phyloP scores from a whole-genome alignment of 2,329 filamentous ascomycete species.

The Alternaria sp. region DNA sequence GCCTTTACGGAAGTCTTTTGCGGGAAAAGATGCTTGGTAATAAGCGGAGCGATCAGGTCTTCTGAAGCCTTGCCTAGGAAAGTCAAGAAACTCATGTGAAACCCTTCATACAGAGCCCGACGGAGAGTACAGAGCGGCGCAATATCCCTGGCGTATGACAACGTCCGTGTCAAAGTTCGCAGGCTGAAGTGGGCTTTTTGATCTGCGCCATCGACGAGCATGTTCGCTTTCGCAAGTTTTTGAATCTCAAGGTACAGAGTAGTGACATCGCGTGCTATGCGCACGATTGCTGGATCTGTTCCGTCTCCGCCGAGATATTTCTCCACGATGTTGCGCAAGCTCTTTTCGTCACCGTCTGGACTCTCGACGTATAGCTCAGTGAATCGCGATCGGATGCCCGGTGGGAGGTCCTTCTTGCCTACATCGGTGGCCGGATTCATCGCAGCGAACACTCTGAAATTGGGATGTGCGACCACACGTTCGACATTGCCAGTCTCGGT shows the following conservation, averaged over 20 bases:
- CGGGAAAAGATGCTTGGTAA: conserved; percentile 79
- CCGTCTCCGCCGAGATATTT: conserved; percentile 77
- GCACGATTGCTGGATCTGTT: conserved; percentile 70
- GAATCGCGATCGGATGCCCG: conserved; percentile 87
- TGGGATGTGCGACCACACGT: conserved; percentile 83
- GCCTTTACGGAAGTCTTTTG: conserved; percentile 72
- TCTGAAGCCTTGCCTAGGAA: conserved; percentile 85
- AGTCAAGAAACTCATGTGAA: conserved; percentile 97
- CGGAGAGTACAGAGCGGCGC: conserved; percentile 83
- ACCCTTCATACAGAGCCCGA: conserved; percentile 89
- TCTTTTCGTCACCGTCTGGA: conserved; percentile 84
- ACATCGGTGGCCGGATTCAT: conserved; percentile 99
- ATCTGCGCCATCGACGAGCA: conserved; percentile 90
- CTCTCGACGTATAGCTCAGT: conserved; percentile 95
- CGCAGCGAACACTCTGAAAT: conserved; percentile 95
- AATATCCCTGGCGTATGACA: conserved; percentile 88
- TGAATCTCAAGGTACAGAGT: conserved; percentile 89
- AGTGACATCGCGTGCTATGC: conserved; percentile 80
- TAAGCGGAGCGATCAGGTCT: conserved; percentile 75
- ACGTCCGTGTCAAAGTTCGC: conserved; percentile 85
- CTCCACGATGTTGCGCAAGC: conserved; percentile 85
- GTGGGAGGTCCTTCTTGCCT: conserved; percentile 91
- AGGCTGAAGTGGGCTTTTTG: conserved; percentile 98
- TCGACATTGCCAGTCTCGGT: conserved; percentile 95
- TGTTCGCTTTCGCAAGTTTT: conserved; percentile 77